Evolutionary conservation across 73 alveolate species (phyloP).

Genomic region (Paramecium octaurelia): DNA sequence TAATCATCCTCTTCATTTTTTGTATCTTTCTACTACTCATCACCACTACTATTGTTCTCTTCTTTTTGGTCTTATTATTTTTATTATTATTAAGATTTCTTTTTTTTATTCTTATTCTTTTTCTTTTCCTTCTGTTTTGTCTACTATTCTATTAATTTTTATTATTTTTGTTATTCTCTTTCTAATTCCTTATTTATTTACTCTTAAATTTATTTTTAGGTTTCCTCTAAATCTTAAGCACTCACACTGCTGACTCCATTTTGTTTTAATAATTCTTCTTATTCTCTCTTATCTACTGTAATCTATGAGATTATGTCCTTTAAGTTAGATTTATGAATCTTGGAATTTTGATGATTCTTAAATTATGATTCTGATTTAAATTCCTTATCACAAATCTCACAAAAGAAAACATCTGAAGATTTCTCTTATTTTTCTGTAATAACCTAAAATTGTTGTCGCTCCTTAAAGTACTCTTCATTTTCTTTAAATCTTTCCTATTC

Average conservation of each 20-base stretch:
- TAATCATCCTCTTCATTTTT: background rate
- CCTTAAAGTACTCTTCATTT: slow-evolving; percentile 49
- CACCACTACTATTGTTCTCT: background rate
- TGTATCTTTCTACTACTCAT: background rate
- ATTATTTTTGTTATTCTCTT: background rate
- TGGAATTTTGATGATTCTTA: slow-evolving; percentile 74
- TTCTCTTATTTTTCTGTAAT: slow-evolving; percentile 50
- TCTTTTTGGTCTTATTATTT: background rate
- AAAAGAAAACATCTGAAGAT: slow-evolving; percentile 60
- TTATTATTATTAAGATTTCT: background rate
- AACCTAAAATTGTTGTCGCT: slow-evolving; percentile 61
- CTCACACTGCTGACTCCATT: background rate
- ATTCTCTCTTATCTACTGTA: background rate
- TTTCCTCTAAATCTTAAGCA: background rate
- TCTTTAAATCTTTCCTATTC: slow-evolving; percentile 63
- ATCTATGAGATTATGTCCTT: slow-evolving; percentile 29
- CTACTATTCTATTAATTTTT: background rate
- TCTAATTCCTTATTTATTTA: background rate
- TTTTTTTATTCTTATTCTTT: background rate
- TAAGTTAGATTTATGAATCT: slow-evolving; percentile 77
- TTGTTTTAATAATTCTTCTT: slow-evolving; percentile 8
- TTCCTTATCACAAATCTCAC: slow-evolving; percentile 81
- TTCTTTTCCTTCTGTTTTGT: background rate
- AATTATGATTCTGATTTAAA: slow-evolving; percentile 82
- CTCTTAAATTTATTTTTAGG: background rate